Evolutionary conservation across 495 filamentous ascomycete species (phyloP).

Genomic region (Copromyces sp.): DNA sequence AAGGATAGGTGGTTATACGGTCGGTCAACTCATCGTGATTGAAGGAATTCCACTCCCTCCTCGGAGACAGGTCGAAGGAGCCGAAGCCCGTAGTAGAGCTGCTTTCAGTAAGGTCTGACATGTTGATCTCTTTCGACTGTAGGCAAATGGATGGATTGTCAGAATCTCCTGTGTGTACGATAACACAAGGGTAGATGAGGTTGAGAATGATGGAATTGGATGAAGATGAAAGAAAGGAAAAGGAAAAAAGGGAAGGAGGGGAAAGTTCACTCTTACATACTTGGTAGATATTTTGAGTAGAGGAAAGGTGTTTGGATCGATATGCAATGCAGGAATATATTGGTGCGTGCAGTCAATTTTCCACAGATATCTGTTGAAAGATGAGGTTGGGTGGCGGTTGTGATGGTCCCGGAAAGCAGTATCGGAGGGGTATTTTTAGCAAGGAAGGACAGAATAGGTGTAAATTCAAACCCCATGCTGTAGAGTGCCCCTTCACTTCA

Average conservation of each 20-base stretch:
- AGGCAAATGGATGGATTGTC: not conserved
- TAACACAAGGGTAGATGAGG: no score
- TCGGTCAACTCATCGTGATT: no score
- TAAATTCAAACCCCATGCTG: not conserved
- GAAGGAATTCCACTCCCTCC: not conserved
- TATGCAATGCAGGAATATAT: no score
- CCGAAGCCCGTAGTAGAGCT: not conserved
- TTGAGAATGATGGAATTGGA: no score
- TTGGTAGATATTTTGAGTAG: no score
- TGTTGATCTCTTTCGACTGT: not conserved
- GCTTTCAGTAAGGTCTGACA: not conserved
- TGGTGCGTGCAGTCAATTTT: no score
- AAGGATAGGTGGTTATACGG: no score
- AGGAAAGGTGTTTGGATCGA: no score
- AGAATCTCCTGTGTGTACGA: no score
- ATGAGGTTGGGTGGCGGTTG: not conserved
- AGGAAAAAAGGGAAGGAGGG: no score
- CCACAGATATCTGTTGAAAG: not conserved
- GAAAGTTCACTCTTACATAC: no score
- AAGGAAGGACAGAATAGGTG: not conserved
- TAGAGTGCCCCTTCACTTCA: not conserved
- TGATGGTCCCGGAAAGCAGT: not conserved
- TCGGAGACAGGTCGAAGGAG: not conserved
- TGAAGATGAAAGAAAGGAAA: no score
- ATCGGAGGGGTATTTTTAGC: not conserved